phyloP scores from a whole-genome alignment of 2,329 filamentous ascomycete species.

The Calonectria hawksworthii region DNA sequence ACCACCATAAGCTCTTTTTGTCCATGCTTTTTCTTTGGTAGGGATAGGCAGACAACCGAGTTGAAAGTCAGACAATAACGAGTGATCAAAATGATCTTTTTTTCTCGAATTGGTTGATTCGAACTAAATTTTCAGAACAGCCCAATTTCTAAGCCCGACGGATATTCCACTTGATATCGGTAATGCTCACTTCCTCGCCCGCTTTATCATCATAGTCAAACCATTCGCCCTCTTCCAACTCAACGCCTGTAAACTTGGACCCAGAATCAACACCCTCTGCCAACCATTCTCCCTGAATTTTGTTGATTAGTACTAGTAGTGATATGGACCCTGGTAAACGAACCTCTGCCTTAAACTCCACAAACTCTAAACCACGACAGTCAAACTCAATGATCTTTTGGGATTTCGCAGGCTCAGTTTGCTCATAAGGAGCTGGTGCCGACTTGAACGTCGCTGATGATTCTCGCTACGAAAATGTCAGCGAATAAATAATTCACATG shows the following conservation, averaged over 20 bases:
- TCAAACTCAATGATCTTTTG: conserved; percentile 92
- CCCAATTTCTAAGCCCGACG: conserved; percentile 61
- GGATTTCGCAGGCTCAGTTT: conserved; percentile 78
- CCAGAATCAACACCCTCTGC: conserved; percentile 84
- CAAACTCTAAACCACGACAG: conserved; percentile 93
- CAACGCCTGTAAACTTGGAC: conserved; percentile 86
- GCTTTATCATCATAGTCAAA: conserved; percentile 98
- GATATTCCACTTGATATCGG: conserved; percentile 90
- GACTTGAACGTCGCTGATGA: conserved; percentile 88
- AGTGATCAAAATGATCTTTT: not conserved
- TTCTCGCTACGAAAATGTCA: conserved; percentile 72
- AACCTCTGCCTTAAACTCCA: conserved; percentile 91
- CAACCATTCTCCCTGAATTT: conserved; percentile 84
- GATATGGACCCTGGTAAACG: conserved; percentile 15
- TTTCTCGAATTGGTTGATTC: not conserved
- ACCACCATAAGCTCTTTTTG: not conserved
- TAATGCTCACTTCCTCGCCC: conserved; percentile 91
- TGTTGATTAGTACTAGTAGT: conserved; percentile 10
- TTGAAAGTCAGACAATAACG: not conserved
- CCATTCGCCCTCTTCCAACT: conserved; percentile 93
- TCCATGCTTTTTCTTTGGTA: not conserved
- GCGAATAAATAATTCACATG: not conserved
- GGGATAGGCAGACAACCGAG: not conserved
- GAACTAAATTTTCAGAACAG: not conserved
- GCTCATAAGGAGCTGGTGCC: conserved; percentile 79